Base-by-base conservation (phyloP, 805 yeast species). In the Kuraishia capsulata region DNA sequence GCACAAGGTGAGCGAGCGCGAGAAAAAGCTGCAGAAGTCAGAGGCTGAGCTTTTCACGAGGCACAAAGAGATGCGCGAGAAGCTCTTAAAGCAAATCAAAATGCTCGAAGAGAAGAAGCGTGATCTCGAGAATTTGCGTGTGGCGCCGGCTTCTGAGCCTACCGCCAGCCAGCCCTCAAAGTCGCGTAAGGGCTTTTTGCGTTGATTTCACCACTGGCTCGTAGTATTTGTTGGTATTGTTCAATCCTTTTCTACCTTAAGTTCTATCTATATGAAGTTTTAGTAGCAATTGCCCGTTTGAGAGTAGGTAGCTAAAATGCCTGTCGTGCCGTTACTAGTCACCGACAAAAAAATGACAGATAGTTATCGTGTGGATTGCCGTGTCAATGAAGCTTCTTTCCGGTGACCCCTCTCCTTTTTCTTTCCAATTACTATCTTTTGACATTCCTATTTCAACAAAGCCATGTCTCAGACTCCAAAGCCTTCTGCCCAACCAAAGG, bases 41-140 rank as follows among this genome's bases (percentile, higher is more conserved):
- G 98, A 92, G 67, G 92, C 95, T 41, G 99, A 92, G 62, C 74
- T 92, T 56, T 90, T 90, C 59, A 76, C 92, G 30, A 81, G 94
- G 61, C 98, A 92, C 64, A 86, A 87, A 63, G 97, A 92, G 62
- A 89, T 90, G 90, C 90, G 90, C 64, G 97, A 90, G 56, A 87
- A 86, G 64, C 73, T 92, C 58, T 70, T 82, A 47, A 83, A 83
- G 60, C 96, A 90, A 64, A 77, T 90, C 48, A 82, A 81, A 56
- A 76, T 88, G 52, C 73, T 92, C 54, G 97, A 92, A 61, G 96
- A 88, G 48, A 87, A 86, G 65, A 89, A 88, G 65, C 73, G 70
- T 44, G 86, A 79, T 57, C 70, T 92, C 50, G 92, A 84, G 43
- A 70, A 73, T 57, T 49, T 73, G 73, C 45, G 62, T 60, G 43